These are phyloP conservation scores for Crucibulum cyathiforme DNA, from an alignment of 1,284 basidiomycete species.

Conservation along the genomic window DNA sequence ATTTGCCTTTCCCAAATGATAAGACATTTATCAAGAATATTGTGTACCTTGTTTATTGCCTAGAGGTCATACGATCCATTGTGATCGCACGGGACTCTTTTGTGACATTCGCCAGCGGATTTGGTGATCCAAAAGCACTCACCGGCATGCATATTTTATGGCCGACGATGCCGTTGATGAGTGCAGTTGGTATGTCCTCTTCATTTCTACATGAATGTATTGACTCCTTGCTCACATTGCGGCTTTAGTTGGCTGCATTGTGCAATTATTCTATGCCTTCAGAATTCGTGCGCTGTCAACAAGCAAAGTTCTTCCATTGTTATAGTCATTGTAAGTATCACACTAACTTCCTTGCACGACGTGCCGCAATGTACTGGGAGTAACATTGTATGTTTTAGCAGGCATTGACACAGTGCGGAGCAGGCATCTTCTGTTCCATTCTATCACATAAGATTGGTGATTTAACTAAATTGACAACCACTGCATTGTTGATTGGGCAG, in stretches of 20 bases:
- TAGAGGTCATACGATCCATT: conserved; percentile 28
- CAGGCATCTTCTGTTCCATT: conserved; percentile 2
- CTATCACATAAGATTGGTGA: conserved; percentile 10
- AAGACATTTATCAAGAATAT: conserved; percentile 14
- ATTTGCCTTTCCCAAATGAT: conserved; percentile 28
- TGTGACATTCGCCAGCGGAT: conserved; percentile 22
- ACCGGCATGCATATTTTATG: conserved; percentile 16
- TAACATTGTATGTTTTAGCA: conserved; percentile 5
- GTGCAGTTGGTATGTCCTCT: conserved; percentile 18
- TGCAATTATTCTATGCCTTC: conserved; percentile 26
- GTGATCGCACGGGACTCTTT: conserved; percentile 28
- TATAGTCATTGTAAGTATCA: conserved; percentile 14
- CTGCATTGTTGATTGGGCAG: neutral
- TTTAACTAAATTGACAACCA: conserved; percentile 1
- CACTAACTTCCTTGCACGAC: no score
- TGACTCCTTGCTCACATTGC: neutral
- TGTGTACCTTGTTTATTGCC: conserved; percentile 20
- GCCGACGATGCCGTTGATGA: conserved; percentile 27
- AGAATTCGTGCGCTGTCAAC: conserved; percentile 18
- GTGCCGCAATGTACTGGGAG: neutral
- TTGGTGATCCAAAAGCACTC: conserved; percentile 21
- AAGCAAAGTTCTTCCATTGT: conserved; percentile 9
- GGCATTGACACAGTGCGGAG: conserved; percentile 8
- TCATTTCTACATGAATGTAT: neutral
- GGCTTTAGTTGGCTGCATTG: conserved; percentile 16